Evolutionary conservation across 2,329 filamentous ascomycete genomes (phyloP).

Genomic region (Sclerotinia spermophila): DNA sequence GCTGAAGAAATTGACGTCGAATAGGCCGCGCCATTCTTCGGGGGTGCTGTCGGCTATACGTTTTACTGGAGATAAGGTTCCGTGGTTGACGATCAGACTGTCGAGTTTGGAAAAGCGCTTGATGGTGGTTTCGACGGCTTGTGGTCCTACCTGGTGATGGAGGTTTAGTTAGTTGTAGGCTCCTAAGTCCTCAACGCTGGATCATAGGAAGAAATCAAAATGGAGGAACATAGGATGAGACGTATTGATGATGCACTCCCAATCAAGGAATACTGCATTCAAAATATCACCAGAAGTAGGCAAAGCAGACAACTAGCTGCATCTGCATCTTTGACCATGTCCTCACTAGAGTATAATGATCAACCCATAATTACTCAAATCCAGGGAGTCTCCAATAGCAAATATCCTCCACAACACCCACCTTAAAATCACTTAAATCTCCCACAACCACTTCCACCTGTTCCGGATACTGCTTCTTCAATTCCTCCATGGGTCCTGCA

Average conservation of each 20-base stretch:
- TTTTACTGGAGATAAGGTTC: slow-evolving; percentile 70
- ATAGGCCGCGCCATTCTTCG: slow-evolving; percentile 71
- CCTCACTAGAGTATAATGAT: neutral
- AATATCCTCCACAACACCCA: slow-evolving; percentile 32
- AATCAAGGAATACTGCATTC: neutral
- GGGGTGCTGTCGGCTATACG: slow-evolving; percentile 63
- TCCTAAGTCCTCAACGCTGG: too few species aligned
- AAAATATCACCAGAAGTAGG: neutral
- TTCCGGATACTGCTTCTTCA: slow-evolving; percentile 50
- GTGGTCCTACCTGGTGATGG: slow-evolving; percentile 46
- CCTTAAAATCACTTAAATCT: slow-evolving; percentile 53
- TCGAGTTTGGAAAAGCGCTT: slow-evolving; percentile 70
- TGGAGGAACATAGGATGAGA: neutral
- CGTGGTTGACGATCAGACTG: slow-evolving; percentile 84
- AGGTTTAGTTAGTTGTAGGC: neutral
- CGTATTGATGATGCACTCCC: neutral
- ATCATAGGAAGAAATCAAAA: neutral
- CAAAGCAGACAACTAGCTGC: neutral
- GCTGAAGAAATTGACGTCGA: slow-evolving; percentile 86
- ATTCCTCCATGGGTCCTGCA: slow-evolving; percentile 45
- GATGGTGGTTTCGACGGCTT: slow-evolving; percentile 62
- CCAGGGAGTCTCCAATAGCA: neutral
- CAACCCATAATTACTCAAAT: neutral
- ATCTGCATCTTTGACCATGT: neutral
- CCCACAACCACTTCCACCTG: slow-evolving; percentile 55